Base-by-base conservation (phyloP, 805 yeast genomes). In the Candida parachauliodes region DNA sequence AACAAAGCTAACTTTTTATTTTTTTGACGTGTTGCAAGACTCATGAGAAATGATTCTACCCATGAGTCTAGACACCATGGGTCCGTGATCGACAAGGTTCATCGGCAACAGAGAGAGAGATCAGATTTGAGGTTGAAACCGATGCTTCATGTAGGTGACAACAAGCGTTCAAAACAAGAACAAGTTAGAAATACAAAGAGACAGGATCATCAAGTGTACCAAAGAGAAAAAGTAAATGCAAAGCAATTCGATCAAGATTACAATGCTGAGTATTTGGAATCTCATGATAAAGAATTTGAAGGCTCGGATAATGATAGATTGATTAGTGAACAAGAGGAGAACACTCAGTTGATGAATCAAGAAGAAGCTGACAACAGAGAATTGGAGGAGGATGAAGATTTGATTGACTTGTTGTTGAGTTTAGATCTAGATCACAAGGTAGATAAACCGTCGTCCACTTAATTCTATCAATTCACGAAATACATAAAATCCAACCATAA, bases 141-240 rank as follows among this genome's bases (percentile, higher is more conserved):
- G 2, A 40, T 44, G 32, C 42, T 11, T 15, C 8, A 49, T 34
- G 55, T 47, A 32, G 28, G 27, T 8, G 41, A 52, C 25, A 54
- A 53, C 37, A 57, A 50, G 28, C 55, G 52, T 20, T 48, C 47
- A 18, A 53, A 48, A 38, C 33, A 58, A 29, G 47, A 43, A 24
- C 51, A 54, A 22, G 51, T 48, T 3, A 46, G 68, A 31, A 50
- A 51, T 30, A 49, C 53, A n/a, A 48, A 52, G 31, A 44, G 52
- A n/a, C 42, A 49, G 14, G 57, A 57, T 18, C 44, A 40, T 36
- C 24, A 53, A 18, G 28, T 28, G 5, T 15, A 34, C 12, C 48
- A 44, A 15, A 40, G 65, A 28, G 54, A 49, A 21, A 45, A 43
- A 23, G 24, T 41, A 8, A 25, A 30, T 29, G 57, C 52, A 8